phyloP scores from a whole-genome alignment of 2,329 filamentous ascomycete species.

The Ascochyta koolunga region DNA sequence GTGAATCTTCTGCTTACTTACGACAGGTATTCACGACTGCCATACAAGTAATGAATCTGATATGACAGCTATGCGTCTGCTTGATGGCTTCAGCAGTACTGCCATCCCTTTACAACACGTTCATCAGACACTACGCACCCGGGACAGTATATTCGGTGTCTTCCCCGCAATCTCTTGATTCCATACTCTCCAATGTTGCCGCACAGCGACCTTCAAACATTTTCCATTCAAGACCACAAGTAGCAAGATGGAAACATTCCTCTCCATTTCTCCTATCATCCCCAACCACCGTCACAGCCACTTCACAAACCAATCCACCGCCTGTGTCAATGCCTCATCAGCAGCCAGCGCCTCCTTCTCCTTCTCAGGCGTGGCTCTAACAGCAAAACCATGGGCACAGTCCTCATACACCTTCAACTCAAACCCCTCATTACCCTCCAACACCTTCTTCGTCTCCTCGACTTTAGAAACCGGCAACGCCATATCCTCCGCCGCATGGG shows the following conservation, averaged over 20 bases:
- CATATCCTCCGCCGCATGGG: conserved; percentile 27
- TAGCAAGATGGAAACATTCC: neutral
- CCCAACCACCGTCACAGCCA: conserved; percentile 24
- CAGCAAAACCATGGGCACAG: conserved; percentile 33
- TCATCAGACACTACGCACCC: too few relatives aligned
- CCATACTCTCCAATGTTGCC: neutral
- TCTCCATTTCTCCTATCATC: neutral
- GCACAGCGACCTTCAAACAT: neutral
- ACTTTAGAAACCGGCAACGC: conserved; percentile 18
- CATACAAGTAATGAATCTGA: too few relatives aligned
- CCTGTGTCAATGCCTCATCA: conserved; percentile 32
- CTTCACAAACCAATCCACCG: conserved; percentile 30
- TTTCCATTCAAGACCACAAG: neutral
- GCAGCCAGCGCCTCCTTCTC: conserved; percentile 24
- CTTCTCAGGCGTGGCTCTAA: conserved; percentile 27
- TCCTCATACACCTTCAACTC: conserved; percentile 28
- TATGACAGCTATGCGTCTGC: too few relatives aligned
- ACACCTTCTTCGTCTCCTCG: conserved; percentile 19
- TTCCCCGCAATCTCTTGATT: neutral
- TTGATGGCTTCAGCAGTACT: too few relatives aligned
- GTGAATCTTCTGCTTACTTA: too few relatives aligned
- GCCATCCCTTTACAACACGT: too few relatives aligned
- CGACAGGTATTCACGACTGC: too few relatives aligned
- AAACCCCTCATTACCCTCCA: conserved; percentile 25
- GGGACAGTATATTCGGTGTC: neutral